These are phyloP conservation scores for Verticillium longisporum DNA, from an alignment of 2,329 filamentous ascomycete genomes.

Conservation along the genomic window DNA sequence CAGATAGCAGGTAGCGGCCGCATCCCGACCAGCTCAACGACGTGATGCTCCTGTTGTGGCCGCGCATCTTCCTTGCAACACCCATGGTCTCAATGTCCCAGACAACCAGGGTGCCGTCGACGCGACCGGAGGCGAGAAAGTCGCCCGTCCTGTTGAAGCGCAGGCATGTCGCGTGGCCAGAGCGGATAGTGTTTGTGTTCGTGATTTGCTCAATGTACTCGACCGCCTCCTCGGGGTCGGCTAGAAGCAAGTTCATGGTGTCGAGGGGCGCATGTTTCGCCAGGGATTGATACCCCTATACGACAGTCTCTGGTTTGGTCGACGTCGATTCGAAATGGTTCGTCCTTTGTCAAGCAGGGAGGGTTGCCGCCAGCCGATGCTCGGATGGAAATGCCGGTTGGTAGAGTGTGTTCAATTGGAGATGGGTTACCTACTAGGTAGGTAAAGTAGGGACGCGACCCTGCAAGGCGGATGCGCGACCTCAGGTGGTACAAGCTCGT, in stretches of 20 bases:
- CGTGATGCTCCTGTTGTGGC: slow-evolving; percentile 89
- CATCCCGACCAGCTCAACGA: slow-evolving; percentile 92
- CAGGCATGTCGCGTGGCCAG: slow-evolving; percentile 57
- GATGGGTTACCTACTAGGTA: not conserved
- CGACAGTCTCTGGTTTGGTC: not conserved
- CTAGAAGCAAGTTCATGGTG: slow-evolving; percentile 52
- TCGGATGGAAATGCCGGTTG: not conserved
- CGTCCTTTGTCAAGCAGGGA: not conserved
- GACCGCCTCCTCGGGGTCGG: slow-evolving; percentile 36
- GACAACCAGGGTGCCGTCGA: slow-evolving; percentile 89
- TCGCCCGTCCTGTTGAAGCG: slow-evolving; percentile 95
- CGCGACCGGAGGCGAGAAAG: slow-evolving; percentile 86
- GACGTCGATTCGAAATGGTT: not conserved
- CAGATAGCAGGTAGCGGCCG: slow-evolving; percentile 84
- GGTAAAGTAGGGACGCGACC: not conserved
- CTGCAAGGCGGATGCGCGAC: not conserved
- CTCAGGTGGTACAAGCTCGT: not conserved
- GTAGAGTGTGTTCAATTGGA: not conserved
- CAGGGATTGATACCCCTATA: not conserved
- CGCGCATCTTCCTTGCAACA: slow-evolving; percentile 86
- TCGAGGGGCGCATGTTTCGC: not conserved
- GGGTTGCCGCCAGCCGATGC: not conserved
- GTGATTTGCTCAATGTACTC: slow-evolving; percentile 30
- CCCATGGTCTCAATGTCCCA: slow-evolving; percentile 98
- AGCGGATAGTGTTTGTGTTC: slow-evolving; percentile 79